phyloP scores from a whole-genome alignment of 2,329 filamentous ascomycete species.

The Neocucurbitaria cava region DNA sequence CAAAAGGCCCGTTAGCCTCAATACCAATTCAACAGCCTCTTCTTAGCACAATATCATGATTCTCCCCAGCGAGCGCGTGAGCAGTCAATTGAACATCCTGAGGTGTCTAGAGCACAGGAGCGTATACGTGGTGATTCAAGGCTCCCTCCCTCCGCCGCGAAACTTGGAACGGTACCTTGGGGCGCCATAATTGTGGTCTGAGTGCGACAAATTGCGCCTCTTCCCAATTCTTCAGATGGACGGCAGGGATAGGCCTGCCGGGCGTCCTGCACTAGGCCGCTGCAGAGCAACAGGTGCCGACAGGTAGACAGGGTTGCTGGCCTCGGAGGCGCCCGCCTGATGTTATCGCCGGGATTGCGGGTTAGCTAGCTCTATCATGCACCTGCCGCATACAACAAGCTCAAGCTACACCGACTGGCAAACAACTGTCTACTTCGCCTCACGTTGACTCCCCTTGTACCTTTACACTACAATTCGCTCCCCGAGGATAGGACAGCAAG shows the following conservation, averaged over 20 bases:
- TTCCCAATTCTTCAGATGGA: slow-evolving; percentile 11
- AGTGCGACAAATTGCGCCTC: background rate
- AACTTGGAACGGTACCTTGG: slow-evolving; percentile 1
- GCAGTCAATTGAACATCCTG: background rate
- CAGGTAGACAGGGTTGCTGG: slow-evolving; percentile 3
- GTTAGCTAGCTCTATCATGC: slow-evolving; percentile 13
- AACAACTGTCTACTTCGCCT: background rate
- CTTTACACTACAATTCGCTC: background rate
- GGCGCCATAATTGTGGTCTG: background rate
- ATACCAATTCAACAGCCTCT: background rate
- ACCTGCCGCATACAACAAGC: slow-evolving; percentile 18
- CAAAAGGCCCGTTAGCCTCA: background rate
- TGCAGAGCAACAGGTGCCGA: slow-evolving; percentile 1
- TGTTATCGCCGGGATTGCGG: slow-evolving; percentile 18
- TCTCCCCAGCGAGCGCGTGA: background rate
- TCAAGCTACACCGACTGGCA: background rate
- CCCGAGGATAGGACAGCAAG: background rate
- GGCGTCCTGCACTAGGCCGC: background rate
- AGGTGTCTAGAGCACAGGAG: background rate
- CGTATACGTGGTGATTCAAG: background rate
- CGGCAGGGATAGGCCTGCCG: slow-evolving; percentile 6
- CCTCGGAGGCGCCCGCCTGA: slow-evolving; percentile 14
- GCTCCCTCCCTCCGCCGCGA: slow-evolving; percentile 2
- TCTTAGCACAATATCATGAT: background rate
- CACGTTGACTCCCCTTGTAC: background rate